Base-by-base conservation (phyloP, 1,284 basidiomycete species). In the Boletus calvinii region DNA sequence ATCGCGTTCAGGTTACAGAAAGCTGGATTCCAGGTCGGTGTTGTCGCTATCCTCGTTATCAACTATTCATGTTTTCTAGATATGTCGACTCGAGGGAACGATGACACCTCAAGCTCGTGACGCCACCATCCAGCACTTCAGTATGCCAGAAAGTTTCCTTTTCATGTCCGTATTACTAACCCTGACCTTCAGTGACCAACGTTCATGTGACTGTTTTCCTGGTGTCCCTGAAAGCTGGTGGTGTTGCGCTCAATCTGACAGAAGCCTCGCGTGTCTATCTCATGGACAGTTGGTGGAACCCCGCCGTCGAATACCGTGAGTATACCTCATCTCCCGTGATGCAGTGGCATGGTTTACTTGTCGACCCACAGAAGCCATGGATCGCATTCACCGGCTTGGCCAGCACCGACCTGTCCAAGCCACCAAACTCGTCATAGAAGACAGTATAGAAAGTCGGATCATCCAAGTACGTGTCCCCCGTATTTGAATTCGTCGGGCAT, bases 81-180 rank as follows among this genome's bases (percentile, higher is more conserved):
- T 97, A 52, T 98, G 94, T 66, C 88, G 97, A 36, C 75, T 99
- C 41, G 94, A 98, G 71, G 97, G 97, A 47, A 93, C 91, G 18
- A 99, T 99, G 96, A 90, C 88, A 18, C 96, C 96, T 15, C 91
- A 96, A 67, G 94, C 95, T 50, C 84, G 96, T 59, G 92, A 98
- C 72, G 89, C 92, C 1, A 97, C 94, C 7, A 96, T 97, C 66
- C 86, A 94, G 69, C 83, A 97, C 69, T 97, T 97, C 70, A 96
- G 92, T 93, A 65, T 45, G 86, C 71, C 32, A 18, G 12, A 32
- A 38, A 7, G 2, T 18, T 56, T 45, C 6, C 22, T 40, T 36
- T 12, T 6, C 30, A 46, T 50, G 15, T 52, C 60, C 31, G 32
- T 11, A 38, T n/a, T 36, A 3, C 43, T 54, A 17, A 60, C 36